A percentile compares a stretch with the other conserved stretches of the same genome.
Evolutionary conservation across 768 basidiomycete species (phyloP).

Genomic region (Pleurotus platypus): DNA sequence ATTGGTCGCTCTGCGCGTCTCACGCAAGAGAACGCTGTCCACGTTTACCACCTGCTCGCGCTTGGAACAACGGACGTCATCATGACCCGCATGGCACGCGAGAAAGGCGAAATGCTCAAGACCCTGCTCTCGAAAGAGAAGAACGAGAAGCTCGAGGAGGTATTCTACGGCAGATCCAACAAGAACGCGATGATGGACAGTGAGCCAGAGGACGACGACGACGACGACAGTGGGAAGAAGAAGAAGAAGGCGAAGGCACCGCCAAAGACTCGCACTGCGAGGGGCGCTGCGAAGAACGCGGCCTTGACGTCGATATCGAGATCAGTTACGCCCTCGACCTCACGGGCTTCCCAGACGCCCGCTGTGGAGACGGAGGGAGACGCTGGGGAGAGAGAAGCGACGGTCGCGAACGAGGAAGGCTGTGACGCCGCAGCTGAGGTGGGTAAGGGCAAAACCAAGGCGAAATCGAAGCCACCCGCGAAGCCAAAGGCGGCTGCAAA

Average conservation of each 20-base stretch:
- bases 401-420: too few species aligned
- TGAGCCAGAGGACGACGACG: not conserved
- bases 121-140: not conserved
- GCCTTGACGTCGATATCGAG: too few species aligned
- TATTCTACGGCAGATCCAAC: not conserved
- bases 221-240: not conserved
- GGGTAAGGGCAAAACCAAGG: too few species aligned
- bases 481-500: too few species aligned
- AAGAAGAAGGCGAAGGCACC: not conserved
- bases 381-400: too few species aligned
- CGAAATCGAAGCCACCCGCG: too few species aligned
- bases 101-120: conserved; percentile 2
- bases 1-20: not conserved
- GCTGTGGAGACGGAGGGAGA: too few species aligned
- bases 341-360: too few species aligned
- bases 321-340: too few species aligned
- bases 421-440: too few species aligned
- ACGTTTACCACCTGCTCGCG: conserved; percentile 7
- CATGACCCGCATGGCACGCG: not conserved
- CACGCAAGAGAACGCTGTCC: conserved; percentile 6
- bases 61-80: not conserved
- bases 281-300: too few species aligned
- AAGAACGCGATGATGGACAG: not conserved
- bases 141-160: not conserved
- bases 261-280: not conserved